Percentiles rank a stretch among this genome's conserved stretches.
These are phyloP conservation scores for Macaranga tanarius DNA, from an alignment of 441 rosid genomes.

Conservation along the genomic window DNA sequence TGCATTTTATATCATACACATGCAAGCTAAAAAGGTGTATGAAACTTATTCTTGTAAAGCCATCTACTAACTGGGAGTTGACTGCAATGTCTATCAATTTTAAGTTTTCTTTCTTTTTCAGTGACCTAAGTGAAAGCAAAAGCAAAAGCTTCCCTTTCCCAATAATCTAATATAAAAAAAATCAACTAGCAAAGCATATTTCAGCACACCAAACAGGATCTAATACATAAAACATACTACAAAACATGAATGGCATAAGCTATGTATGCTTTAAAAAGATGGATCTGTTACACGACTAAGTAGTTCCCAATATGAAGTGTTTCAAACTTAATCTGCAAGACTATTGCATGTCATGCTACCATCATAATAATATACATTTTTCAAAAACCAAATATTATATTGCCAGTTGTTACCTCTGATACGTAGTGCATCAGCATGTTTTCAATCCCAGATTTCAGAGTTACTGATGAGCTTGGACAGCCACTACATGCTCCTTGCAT, in stretches of 20 bases:
- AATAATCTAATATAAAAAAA: not conserved
- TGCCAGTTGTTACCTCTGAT: slow-evolving; percentile 64
- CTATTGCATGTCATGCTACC: not conserved
- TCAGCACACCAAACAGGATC: not conserved
- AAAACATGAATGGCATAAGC: not conserved
- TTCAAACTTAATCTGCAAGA: not conserved
- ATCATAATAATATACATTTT: not conserved
- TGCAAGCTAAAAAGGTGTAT: not conserved
- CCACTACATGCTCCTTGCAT: slow-evolving; percentile 99
- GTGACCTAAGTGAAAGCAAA: not conserved
- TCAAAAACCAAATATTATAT: slow-evolving; percentile 3
- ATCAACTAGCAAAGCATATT: not conserved
- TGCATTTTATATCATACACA: not conserved
- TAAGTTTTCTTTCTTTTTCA: not conserved
- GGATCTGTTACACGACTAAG: not conserved
- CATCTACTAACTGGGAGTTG: not conserved
- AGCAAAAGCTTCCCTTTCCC: not conserved
- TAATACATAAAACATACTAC: not conserved
- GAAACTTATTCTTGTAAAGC: not conserved
- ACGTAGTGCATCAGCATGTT: slow-evolving; percentile 99
- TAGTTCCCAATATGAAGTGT: not conserved
- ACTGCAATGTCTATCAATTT: not conserved
- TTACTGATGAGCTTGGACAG: slow-evolving; percentile 96
- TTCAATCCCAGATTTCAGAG: slow-evolving; percentile 94
- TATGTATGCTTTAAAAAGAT: not conserved